Percentiles rank a stretch among this genome's conserved stretches.
These are phyloP conservation scores for Phlegmacium glaucopus DNA, from an alignment of 768 basidiomycete species.

Conservation along the genomic window DNA sequence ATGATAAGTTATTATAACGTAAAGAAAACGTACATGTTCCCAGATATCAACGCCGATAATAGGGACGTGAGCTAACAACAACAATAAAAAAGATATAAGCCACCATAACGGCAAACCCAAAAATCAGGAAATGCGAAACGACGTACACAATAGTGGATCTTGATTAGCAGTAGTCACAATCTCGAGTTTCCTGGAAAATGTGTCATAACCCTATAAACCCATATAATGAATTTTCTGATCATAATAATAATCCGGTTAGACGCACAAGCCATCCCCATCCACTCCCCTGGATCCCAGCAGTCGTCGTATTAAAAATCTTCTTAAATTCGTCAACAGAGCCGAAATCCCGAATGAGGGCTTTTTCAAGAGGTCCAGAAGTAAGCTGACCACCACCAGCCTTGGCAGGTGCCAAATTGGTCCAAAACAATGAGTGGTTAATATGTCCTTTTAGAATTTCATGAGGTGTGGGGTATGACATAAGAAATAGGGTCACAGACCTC, in stretches of 20 bases:
- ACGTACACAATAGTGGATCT: conserved; percentile 69
- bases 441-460: conserved; percentile 51
- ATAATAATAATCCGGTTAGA: conserved; percentile 11
- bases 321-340: conserved; percentile 87
- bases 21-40: conserved; percentile 70
- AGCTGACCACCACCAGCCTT: conserved; percentile 62
- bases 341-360: conserved; percentile 76
- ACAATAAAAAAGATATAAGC: conserved; percentile 2
- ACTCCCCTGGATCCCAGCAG: conserved; percentile 92
- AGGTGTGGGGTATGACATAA: background rate
- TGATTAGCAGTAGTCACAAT: conserved; percentile 94
- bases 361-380: conserved; percentile 59
- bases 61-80: conserved; percentile 68
- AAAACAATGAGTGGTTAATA: conserved; percentile 96
- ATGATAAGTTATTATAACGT: background rate
- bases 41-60: conserved; percentile 97
- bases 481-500: conserved; percentile 44
- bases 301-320: conserved; percentile 80
- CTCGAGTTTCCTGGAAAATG: conserved; percentile 70
- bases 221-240: too few species aligned
- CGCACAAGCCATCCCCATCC: conserved; percentile 98
- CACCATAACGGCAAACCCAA: background rate
- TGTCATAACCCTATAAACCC: conserved; percentile 60
- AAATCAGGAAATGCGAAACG: background rate
- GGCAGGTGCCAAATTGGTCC: conserved; percentile 91